Percentiles rank a stretch among this genome's conserved stretches.
These are phyloP conservation scores for Primulina eburnea DNA, from an alignment of 257 asterid genomes.

Conservation along the genomic window DNA sequence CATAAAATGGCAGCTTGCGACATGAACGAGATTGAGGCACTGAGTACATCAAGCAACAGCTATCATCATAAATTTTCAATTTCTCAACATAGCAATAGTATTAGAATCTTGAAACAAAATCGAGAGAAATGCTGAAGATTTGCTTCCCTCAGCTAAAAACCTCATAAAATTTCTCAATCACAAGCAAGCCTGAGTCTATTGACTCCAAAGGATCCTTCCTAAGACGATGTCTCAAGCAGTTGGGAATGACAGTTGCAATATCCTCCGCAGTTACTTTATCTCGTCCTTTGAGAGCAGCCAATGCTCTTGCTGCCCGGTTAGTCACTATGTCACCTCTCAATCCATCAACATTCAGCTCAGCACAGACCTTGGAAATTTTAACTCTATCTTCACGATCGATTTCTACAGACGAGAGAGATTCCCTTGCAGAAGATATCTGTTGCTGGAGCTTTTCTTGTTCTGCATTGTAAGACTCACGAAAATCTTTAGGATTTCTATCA, in stretches of 20 bases:
- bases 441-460: conserved; percentile 84
- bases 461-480: conserved; percentile 56
- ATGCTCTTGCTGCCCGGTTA: conserved; percentile 81
- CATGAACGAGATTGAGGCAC: not conserved
- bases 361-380: conserved; percentile 79
- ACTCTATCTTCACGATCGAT: conserved; percentile 74
- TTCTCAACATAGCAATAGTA: not conserved
- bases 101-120: conserved; percentile 20
- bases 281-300: conserved; percentile 87
- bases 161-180: conserved; percentile 85
- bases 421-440: conserved; percentile 71
- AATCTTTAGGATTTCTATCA: conserved; percentile 71
- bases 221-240: conserved; percentile 91
- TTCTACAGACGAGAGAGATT: conserved; percentile 49
- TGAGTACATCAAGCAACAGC: not conserved
- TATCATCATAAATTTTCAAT: not conserved
- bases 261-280: conserved; percentile 73
- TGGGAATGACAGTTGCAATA: conserved; percentile 84
- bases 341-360: conserved; percentile 88
- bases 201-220: conserved; percentile 91
- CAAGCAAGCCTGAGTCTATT: conserved; percentile 86
- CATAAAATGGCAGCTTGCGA: not conserved
- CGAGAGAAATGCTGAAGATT: not conserved
- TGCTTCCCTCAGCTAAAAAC: conserved; percentile 53
- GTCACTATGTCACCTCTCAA: conserved; percentile 88